These are phyloP conservation scores for Stephania yunnanensis DNA, from an alignment of 164 flowering plant genomes.

Conservation along the genomic window DNA sequence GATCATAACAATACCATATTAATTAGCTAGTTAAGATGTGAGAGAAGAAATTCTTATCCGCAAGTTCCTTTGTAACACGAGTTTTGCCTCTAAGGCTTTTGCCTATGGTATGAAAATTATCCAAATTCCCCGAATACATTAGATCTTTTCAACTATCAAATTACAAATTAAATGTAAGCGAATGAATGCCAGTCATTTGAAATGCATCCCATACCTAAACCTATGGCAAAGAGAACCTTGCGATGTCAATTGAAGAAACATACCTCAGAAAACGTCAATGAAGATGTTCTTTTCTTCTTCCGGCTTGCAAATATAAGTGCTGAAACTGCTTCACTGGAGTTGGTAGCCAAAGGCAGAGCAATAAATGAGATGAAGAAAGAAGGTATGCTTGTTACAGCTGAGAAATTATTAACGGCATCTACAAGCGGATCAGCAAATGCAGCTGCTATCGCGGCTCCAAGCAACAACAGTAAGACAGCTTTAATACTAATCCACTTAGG, in stretches of 20 bases:
- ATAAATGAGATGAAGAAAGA: conserved; percentile 28
- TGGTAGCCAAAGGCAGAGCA: conserved; percentile 26
- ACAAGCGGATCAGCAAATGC: conserved; percentile 29
- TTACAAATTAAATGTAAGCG: too few relatives aligned
- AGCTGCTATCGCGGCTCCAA: conserved; percentile 24
- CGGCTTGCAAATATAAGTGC: conserved; percentile 26
- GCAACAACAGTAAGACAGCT: conserved; percentile 18
- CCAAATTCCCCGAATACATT: too few relatives aligned
- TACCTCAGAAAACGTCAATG: conserved; percentile 37
- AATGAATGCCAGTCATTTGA: too few relatives aligned
- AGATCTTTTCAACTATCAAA: too few relatives aligned
- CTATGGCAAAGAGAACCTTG: not conserved
- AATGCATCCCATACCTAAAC: too few relatives aligned
- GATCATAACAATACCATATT: not conserved
- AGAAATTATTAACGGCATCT: conserved; percentile 19
- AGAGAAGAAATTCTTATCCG: too few relatives aligned
- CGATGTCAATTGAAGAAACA: conserved; percentile 2
- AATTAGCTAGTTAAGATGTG: too few relatives aligned
- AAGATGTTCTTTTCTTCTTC: conserved; percentile 25
- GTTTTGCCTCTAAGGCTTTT: too few relatives aligned
- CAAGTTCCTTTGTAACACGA: too few relatives aligned
- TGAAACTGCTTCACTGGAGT: conserved; percentile 24
- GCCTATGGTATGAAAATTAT: too few relatives aligned
- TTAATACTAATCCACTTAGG: conserved; percentile 12
- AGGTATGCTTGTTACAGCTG: conserved; percentile 20